Evolutionary conservation across 352 stramenopile genomes (phyloP).

Genomic region (Ochromonadaceae sp.): DNA sequence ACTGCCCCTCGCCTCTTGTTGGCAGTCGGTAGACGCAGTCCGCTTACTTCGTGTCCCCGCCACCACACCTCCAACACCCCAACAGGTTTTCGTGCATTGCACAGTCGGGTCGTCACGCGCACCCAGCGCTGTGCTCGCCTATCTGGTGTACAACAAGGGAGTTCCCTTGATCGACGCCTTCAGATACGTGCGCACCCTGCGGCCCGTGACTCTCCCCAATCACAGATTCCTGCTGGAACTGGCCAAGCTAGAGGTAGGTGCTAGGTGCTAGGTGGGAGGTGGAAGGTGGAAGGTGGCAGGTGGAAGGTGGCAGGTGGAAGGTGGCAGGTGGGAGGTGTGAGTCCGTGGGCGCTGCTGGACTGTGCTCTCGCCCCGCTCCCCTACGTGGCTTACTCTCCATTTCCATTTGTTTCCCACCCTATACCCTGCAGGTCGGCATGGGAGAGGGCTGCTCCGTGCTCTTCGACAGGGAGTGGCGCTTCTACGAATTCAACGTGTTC

Average conservation of each 20-base stretch:
- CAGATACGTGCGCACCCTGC: background rate
- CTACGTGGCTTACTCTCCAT: no score
- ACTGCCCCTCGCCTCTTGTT: no score
- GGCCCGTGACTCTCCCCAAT: background rate
- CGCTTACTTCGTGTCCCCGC: no score
- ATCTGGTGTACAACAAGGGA: background rate
- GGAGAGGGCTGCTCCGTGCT: background rate
- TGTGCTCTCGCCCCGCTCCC: no score
- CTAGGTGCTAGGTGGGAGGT: background rate
- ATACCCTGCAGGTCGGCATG: background rate
- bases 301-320: background rate
- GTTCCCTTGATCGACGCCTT: conserved; percentile 14
- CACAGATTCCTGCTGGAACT: conserved; percentile 4
- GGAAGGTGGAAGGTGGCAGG: background rate
- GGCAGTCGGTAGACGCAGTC: no score
- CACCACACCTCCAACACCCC: no score
- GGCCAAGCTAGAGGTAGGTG: background rate
- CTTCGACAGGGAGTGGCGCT: conserved; percentile 6
- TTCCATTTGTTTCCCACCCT: no score
- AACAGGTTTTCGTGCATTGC: conserved; percentile 12
- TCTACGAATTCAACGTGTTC: conserved; percentile 15
- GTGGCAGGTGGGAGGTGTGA: background rate
- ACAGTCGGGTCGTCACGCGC: background rate
- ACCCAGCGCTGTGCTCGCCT: conserved; percentile 1
- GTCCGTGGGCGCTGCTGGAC: background rate